Evolutionary conservation across 495 filamentous ascomycete genomes (phyloP).

Genomic region (Acidomyces sp.): DNA sequence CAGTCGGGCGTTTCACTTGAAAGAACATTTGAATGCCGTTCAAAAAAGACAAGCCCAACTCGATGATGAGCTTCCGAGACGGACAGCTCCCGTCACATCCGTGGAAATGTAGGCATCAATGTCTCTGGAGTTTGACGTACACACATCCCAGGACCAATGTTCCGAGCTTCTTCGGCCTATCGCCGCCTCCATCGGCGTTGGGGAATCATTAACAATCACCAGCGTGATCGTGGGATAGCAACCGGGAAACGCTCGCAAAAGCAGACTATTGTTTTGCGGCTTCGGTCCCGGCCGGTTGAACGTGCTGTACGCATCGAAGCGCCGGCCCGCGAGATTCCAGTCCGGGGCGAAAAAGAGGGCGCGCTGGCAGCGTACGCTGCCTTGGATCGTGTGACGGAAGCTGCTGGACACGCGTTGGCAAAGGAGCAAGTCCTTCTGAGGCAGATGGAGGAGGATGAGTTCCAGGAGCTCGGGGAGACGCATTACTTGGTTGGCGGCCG

Average conservation of each 20-base stretch:
- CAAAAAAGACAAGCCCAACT: too few relatives aligned
- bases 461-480: constrained; percentile 21
- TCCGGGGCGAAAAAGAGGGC: constrained; percentile 21
- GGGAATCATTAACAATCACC: constrained; percentile 6
- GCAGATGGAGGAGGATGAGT: constrained; percentile 16
- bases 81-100: too few relatives aligned
- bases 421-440: constrained; percentile 18
- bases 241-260: constrained; percentile 16
- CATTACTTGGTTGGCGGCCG: constrained; percentile 11
- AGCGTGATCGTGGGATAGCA: constrained; percentile 19
- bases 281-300: not conserved
- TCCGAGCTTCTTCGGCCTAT: constrained; percentile 6
- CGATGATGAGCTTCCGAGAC: too few relatives aligned
- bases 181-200: not conserved
- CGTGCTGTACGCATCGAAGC: constrained; percentile 3
- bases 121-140: constrained; percentile 14
- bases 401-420: constrained; percentile 24
- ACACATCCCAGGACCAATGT: constrained; percentile 15
- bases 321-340: constrained; percentile 9
- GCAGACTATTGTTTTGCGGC: constrained; percentile 17
- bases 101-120: too few relatives aligned
- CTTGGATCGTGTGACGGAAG: constrained; percentile 24
- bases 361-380: constrained; percentile 13
- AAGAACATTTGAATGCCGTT: too few relatives aligned
- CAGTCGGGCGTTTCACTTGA: too few relatives aligned